Base-by-base conservation (phyloP, 2,329 filamentous ascomycete species). In the Ophiocordyceps camponoti-leonardi region DNA sequence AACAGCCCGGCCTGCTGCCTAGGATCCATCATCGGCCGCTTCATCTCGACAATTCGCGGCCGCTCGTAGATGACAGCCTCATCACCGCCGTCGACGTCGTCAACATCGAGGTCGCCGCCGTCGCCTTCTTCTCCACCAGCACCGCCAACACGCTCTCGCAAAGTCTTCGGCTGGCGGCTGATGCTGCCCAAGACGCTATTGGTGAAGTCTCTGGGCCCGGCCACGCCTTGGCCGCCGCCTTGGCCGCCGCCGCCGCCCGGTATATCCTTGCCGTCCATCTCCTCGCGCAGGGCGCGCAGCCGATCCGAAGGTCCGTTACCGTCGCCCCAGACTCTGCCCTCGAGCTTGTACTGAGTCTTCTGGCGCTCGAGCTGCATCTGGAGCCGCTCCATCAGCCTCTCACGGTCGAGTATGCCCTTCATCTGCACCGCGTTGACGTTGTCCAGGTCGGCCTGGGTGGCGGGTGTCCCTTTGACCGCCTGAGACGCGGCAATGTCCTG, bases 271-370 rank as follows among this genome's bases (percentile, higher is more conserved):
- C 71, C 70, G 50, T 96, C 92, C 92, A 98, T 98, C 64, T 88
- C 81, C 64, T 96, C 90, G 48, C 92, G 82, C 44, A 96, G 71
- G 52, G 93, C 90, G 52, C 92, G 82, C 48, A 98, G 71, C 55
- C 88, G 81, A 65, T 98, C 92, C 41, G 87, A 95, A 13, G 92
- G 90, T 33, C 86, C 86, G 51, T 83, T 73, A 45, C 75, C 68
- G 50, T 93, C 84, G 50, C 81, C 81, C 83, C 90, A 94, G 10
- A 86, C 80, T 61, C 86, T 86, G 53, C 92, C 92, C 63, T 96
- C 92, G 30, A 98, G 77, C 64, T 95, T 95, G 65, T 86, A 94
- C 59, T 96, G 88, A 1, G 92, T 96, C 74, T 96, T 96, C 51
- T 94, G 90, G 51, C 92, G 75, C 67, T 96, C 90, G 40, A 98